These are phyloP conservation scores for Aspergillus mulundensis DNA, from an alignment of 495 filamentous ascomycete genomes.

Conservation along the genomic window DNA sequence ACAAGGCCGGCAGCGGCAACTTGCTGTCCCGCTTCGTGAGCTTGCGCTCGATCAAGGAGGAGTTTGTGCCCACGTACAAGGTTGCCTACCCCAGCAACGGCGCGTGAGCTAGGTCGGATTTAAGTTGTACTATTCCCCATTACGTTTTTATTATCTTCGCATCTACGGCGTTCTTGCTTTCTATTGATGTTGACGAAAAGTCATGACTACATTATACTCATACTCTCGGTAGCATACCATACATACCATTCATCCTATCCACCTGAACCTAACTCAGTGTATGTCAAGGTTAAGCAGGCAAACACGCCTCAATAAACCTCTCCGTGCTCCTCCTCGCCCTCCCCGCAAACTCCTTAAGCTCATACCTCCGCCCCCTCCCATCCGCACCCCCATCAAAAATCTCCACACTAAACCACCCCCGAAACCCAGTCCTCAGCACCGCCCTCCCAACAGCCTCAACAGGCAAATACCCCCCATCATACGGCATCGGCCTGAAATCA, in stretches of 20 bases:
- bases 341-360: conserved; percentile 51
- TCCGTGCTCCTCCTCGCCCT: conserved; percentile 55
- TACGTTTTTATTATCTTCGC: neutral
- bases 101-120: neutral
- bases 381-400: conserved; percentile 66
- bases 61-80: conserved; percentile 64
- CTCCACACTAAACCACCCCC: conserved; percentile 71
- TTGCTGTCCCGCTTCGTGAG: conserved; percentile 77
- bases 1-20: conserved; percentile 81
- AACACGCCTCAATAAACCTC: conserved; percentile 32
- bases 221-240: neutral
- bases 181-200: conserved; percentile 5
- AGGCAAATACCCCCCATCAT: conserved; percentile 68
- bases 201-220: conserved; percentile 7
- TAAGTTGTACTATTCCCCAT: neutral
- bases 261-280: neutral
- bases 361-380: conserved; percentile 41
- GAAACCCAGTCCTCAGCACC: conserved; percentile 66
- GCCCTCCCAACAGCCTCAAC: conserved; percentile 61
- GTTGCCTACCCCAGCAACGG: conserved; percentile 80
- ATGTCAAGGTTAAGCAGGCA: neutral
- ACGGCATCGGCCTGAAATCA: conserved; percentile 66
- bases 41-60: conserved; percentile 84
- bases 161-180: conserved; percentile 1
- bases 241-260: neutral